phyloP scores from a whole-genome alignment of 768 basidiomycete species.

The Lactarius hengduanensis region DNA sequence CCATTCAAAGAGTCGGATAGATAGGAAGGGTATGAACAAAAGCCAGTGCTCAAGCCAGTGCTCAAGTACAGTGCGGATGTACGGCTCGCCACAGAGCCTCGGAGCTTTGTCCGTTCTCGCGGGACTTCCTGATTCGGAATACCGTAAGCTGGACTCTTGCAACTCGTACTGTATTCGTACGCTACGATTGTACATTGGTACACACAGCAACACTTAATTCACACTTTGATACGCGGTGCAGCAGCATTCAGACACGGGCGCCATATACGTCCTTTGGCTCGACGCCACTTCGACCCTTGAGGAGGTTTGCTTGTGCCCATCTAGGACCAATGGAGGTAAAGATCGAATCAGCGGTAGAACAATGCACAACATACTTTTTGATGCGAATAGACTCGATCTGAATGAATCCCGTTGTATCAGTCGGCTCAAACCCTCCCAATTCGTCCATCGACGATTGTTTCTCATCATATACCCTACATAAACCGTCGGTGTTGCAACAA shows the following conservation, averaged over 20 bases:
- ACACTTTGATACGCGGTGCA: not conserved
- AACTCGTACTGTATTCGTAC: not conserved
- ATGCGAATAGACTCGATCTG: constrained; percentile 97
- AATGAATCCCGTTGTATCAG: constrained; percentile 94
- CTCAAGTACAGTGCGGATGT: too few species aligned
- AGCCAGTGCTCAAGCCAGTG: too few species aligned
- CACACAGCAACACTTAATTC: not conserved
- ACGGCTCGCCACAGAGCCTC: too few species aligned
- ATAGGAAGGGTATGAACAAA: not conserved
- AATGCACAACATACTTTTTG: constrained; percentile 70
- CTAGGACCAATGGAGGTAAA: constrained; percentile 38
- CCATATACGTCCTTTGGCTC: constrained; percentile 78
- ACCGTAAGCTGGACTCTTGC: too few species aligned
- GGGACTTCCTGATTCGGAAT: not conserved
- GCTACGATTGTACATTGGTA: not conserved
- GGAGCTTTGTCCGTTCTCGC: too few species aligned
- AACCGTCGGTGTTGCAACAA: not conserved
- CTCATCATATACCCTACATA: constrained; percentile 90
- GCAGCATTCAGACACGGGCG: constrained; percentile 42
- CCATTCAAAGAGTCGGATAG: constrained; percentile 37
- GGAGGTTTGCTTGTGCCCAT: constrained; percentile 86
- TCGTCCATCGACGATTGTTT: constrained; percentile 98
- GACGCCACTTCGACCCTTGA: constrained; percentile 81
- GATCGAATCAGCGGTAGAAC: constrained; percentile 16
- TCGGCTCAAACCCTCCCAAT: constrained; percentile 96